These are phyloP conservation scores for Cryphonectria japonica DNA, from an alignment of 2,329 filamentous ascomycete species.

Conservation along the genomic window DNA sequence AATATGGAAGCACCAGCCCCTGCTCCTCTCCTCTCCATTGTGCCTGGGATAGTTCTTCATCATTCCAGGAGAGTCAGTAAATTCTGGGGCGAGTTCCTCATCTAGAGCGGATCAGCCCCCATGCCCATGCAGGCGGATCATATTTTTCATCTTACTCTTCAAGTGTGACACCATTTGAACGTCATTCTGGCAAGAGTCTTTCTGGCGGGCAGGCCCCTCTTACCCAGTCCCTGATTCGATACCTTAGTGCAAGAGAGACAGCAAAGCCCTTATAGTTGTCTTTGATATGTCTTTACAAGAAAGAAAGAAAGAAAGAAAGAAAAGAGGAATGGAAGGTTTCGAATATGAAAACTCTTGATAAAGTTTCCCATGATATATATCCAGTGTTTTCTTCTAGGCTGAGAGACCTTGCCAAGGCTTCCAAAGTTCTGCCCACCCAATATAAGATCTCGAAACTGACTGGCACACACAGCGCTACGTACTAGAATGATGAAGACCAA, in stretches of 20 bases:
- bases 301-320: neutral
- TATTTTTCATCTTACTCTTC: neutral
- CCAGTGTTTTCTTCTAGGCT: neutral
- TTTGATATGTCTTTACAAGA: neutral
- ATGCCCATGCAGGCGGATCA: neutral
- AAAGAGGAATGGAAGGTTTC: too few relatives aligned
- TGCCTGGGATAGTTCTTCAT: neutral
- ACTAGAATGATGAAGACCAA: neutral
- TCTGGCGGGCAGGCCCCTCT: neutral
- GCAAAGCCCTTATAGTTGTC: neutral
- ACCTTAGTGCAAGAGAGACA: neutral
- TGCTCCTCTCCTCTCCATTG: neutral
- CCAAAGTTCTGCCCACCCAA: neutral
- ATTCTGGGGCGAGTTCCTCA: neutral
- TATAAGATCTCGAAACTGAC: neutral
- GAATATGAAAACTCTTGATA: neutral
- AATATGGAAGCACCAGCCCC: neutral
- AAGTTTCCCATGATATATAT: neutral
- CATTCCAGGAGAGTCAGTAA: neutral
- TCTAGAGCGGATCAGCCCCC: neutral
- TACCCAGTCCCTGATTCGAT: neutral
- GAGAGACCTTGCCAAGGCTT: neutral
- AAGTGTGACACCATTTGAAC: neutral
- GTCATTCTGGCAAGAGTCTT: neutral
- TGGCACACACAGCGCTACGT: neutral